Evolutionary conservation across 352 stramenopile species (phyloP).

Genomic region (Phytophthora sansomeana): DNA sequence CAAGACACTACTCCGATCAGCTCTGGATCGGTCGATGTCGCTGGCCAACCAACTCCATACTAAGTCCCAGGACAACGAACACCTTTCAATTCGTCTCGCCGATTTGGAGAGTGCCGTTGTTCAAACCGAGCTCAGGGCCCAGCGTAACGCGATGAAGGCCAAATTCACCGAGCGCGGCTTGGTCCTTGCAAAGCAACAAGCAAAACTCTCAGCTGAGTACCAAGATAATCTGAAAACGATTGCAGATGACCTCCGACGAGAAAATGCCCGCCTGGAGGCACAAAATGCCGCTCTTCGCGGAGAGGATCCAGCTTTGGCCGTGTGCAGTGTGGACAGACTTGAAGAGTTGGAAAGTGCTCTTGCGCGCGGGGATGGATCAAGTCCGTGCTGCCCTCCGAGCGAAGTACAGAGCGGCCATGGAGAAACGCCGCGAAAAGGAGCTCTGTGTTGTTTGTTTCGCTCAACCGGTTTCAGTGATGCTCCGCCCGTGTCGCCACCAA

Average conservation of each 20-base stretch:
- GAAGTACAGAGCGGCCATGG: constrained; percentile 40
- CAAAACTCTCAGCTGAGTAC: constrained; percentile 37
- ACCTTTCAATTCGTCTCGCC: constrained; percentile 35
- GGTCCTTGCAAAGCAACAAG: constrained; percentile 42
- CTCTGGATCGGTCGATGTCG: constrained; percentile 46
- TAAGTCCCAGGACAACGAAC: constrained; percentile 59
- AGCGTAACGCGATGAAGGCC: constrained; percentile 38
- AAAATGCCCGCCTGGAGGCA: constrained; percentile 36
- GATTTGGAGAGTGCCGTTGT: constrained; percentile 28
- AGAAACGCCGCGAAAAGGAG: constrained; percentile 29
- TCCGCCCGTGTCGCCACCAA: constrained; percentile 68
- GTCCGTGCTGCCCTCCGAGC: constrained; percentile 39
- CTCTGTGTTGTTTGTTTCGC: constrained; percentile 70
- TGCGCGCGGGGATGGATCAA: constrained; percentile 27
- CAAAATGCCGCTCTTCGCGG: constrained; percentile 31
- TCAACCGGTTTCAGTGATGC: constrained; percentile 51
- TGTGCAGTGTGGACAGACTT: constrained; percentile 46
- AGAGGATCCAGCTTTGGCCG: constrained; percentile 30
- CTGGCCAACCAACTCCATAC: constrained; percentile 45
- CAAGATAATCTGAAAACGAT: constrained; percentile 43
- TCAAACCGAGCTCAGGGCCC: constrained; percentile 29
- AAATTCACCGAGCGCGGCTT: constrained; percentile 40
- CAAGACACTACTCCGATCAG: constrained; percentile 33
- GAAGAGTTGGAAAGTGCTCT: constrained; percentile 53
- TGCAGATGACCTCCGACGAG: constrained; percentile 25